Evolutionary conservation across 192 early-diverging fungal species (phyloP).

Genomic region (Umbelopsis sp.): DNA sequence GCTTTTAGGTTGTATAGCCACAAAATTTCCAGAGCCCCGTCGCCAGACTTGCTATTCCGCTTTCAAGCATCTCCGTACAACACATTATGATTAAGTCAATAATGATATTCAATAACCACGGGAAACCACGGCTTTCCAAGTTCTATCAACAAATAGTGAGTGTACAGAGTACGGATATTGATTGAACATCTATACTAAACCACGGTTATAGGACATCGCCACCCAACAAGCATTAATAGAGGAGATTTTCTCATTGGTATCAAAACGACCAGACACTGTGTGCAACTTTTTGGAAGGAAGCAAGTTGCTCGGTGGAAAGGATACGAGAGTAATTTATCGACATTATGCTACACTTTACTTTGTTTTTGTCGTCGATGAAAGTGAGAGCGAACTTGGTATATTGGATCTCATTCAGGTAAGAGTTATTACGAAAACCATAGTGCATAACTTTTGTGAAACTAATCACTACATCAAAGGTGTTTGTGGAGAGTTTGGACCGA

Average conservation of each 20-base stretch:
- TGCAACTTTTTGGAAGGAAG: constrained; percentile 94
- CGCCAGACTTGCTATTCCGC: neutral
- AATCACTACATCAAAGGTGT: constrained; percentile 59
- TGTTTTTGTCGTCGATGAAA: constrained; percentile 95
- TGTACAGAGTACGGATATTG: neutral
- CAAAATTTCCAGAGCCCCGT: neutral
- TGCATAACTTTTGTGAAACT: neutral
- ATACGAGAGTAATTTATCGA: constrained; percentile 92
- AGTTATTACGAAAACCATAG: neutral
- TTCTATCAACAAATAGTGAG: constrained; percentile 92
- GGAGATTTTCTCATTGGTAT: constrained; percentile 86
- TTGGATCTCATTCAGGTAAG: constrained; percentile 91
- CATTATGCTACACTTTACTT: constrained; percentile 98
- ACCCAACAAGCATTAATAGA: constrained; percentile 86
- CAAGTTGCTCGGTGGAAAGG: constrained; percentile 77
- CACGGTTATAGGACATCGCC: constrained; percentile 64
- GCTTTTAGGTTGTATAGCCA: neutral
- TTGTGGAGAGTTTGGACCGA: constrained; percentile 93
- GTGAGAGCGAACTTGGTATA: constrained; percentile 96
- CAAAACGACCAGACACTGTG: constrained; percentile 81
- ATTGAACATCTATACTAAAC: neutral
- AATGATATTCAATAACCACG: constrained; percentile 98
- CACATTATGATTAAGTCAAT: constrained; percentile 90
- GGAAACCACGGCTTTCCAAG: constrained; percentile 91
- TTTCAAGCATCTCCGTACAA: neutral